A percentile compares a stretch with the other conserved stretches of the same genome.
Evolutionary conservation across 2,329 filamentous ascomycete genomes (phyloP).

Genomic region (Fusarium sp.): DNA sequence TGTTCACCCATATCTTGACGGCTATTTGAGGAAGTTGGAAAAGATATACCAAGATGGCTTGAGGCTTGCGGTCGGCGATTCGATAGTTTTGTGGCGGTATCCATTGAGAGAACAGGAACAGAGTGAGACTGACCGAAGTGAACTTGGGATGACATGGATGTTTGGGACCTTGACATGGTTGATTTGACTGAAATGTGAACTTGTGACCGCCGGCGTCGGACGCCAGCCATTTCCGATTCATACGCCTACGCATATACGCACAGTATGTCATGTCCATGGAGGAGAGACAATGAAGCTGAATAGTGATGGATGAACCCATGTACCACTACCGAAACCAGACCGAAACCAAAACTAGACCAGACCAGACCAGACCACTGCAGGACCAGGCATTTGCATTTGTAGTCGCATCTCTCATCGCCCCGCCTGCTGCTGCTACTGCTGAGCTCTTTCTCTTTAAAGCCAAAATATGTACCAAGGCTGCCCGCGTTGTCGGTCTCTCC

Average conservation of each 20-base stretch:
- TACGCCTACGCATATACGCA: neutral
- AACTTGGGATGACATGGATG: constrained; percentile 21
- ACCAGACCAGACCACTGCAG: constrained; percentile 3
- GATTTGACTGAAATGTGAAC: constrained; percentile 40
- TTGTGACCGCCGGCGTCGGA: constrained; percentile 42
- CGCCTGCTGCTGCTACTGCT: constrained; percentile 6
- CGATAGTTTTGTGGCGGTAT: constrained; percentile 35
- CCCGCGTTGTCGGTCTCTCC: constrained; percentile 15
- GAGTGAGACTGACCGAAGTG: constrained; percentile 27
- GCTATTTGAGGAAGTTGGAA: constrained; percentile 19
- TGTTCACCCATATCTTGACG: neutral
- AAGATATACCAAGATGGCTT: constrained; percentile 18
- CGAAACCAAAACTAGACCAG: neutral
- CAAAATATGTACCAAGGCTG: constrained; percentile 32
- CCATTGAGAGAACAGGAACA: constrained; percentile 14
- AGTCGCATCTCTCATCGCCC: constrained; percentile 9
- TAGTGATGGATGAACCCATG: constrained; percentile 8
- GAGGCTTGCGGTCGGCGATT: constrained; percentile 14
- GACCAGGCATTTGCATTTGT: neutral
- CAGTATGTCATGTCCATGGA: neutral
- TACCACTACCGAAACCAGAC: constrained; percentile 33
- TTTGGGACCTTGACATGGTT: constrained; percentile 15
- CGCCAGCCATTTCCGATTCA: constrained; percentile 32
- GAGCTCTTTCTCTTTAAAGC: neutral
- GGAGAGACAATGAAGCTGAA: constrained; percentile 7